Base-by-base conservation (phyloP, 2,329 filamentous ascomycete species). In the Exophiala sp. region DNA sequence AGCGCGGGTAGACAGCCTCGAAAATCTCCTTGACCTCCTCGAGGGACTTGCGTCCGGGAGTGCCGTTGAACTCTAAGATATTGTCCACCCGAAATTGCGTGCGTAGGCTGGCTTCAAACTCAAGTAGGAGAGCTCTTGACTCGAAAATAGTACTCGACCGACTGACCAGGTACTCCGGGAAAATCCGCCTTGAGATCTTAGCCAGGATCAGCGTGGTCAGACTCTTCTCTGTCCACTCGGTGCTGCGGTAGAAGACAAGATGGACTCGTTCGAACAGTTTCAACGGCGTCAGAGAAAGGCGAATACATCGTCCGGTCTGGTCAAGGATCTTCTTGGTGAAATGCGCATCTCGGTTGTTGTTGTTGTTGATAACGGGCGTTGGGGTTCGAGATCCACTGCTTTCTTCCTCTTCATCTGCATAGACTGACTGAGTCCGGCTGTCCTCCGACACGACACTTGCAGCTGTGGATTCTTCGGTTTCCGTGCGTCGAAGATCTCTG, bases 201-300 rank as follows among this genome's bases (percentile, higher is more conserved):
- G 93, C 88, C 3, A 98, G 76, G 38, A 98, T 95, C 46, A 97
- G 91, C 0, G 90, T 91, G 1, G 88, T 97, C 11, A 98, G 73
- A 1, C 91, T 96, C 66, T 95, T 97, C 62, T 97, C 91, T 0
- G 90, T 95, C 93, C 93, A 98, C 65, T 95, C 87, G 0, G 88
- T 94, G 8, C 90, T 96, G 51, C 91, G 79, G 66, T 97, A 97
- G 66, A 96, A 98, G 22, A 98, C 89, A 2, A 98, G 72, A 69
- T 97, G 93, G 0, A 97, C 89, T 21, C 93, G 81, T 66, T 96
- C 89, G 62, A 98, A 98, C 0, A 98, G 77, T 61, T 83, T 88
- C 55, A 89, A 78, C 0, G 83, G 77, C 0, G 79, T 70, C 0
- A 83, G 69, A 0, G 88, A 88, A 10, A 98, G 78, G 30, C 91